phyloP scores from a whole-genome alignment of 495 filamentous ascomycete species.

The Parathielavia hyrcaniae region DNA sequence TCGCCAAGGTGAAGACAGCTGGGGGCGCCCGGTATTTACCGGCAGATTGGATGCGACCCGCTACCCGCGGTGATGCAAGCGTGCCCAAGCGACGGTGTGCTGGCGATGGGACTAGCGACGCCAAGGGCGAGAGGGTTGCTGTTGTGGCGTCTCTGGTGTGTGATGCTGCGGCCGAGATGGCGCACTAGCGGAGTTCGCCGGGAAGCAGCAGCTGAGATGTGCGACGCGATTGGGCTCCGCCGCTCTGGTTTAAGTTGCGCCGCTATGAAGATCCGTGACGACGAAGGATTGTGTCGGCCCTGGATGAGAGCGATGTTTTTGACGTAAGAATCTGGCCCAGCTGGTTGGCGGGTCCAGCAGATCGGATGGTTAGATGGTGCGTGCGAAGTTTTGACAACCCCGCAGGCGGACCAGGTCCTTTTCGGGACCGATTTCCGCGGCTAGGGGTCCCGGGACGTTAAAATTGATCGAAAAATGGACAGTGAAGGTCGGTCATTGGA shows the following conservation, averaged over 20 bases:
- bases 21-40: constrained; percentile 12
- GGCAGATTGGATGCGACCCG: constrained; percentile 4
- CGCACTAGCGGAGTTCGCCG: background rate
- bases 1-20: background rate
- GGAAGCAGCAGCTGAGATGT: background rate
- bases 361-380: background rate
- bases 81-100: constrained; percentile 15
- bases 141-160: background rate
- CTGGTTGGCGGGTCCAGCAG: constrained; percentile 13
- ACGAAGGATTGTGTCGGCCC: too few species aligned
- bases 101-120: constrained; percentile 4
- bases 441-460: background rate
- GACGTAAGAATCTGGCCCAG: background rate
- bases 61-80: constrained; percentile 7
- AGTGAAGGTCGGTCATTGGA: too few species aligned
- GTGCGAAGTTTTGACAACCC: constrained; percentile 15
- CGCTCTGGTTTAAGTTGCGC: too few species aligned
- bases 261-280: too few species aligned
- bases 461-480: background rate
- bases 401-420: background rate
- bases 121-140: background rate
- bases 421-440: background rate
- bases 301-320: too few species aligned
- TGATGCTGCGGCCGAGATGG: background rate
- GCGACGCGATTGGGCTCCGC: too few species aligned